A percentile compares a stretch with the other conserved stretches of the same genome.
phyloP scores from a whole-genome alignment of 495 filamentous ascomycete genomes.

The Tuber calosporum region DNA sequence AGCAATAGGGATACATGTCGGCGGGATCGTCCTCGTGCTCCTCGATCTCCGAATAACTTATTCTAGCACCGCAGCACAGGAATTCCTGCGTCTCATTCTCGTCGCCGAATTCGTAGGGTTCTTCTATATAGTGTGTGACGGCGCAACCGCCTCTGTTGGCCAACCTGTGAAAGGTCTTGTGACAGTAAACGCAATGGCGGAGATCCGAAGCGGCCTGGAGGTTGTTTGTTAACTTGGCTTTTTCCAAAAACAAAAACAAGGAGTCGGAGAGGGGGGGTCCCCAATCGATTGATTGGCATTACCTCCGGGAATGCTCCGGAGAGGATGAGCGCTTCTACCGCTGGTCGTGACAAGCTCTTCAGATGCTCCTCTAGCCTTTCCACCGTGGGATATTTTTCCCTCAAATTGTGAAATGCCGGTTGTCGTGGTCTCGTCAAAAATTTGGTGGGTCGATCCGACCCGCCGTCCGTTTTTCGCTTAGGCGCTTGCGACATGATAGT shows the following conservation, averaged over 20 bases:
- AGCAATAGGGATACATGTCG: slow-evolving; percentile 11
- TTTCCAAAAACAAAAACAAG: too few species aligned
- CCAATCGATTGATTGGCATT: not conserved
- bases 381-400: slow-evolving; percentile 6
- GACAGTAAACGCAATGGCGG: slow-evolving; percentile 22
- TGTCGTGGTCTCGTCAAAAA: not conserved
- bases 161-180: slow-evolving; percentile 12
- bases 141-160: slow-evolving; percentile 7
- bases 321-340: slow-evolving; percentile 13
- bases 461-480: slow-evolving; percentile 2
- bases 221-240: not conserved
- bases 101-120: slow-evolving; percentile 1
- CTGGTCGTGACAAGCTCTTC: not conserved
- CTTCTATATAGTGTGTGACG: slow-evolving; percentile 12
- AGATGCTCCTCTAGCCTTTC: slow-evolving; percentile 16
- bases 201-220: slow-evolving; percentile 14
- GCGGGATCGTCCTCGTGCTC: slow-evolving; percentile 1
- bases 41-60: slow-evolving; percentile 6
- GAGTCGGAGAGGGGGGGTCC: not conserved
- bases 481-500: not conserved
- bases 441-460: not conserved
- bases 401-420: slow-evolving; percentile 12
- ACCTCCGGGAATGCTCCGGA: slow-evolving; percentile 23
- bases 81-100: not conserved
- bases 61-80: slow-evolving; percentile 10